Evolutionary conservation across 2,329 filamentous ascomycete species (phyloP).

Genomic region (Venturia carpophila): DNA sequence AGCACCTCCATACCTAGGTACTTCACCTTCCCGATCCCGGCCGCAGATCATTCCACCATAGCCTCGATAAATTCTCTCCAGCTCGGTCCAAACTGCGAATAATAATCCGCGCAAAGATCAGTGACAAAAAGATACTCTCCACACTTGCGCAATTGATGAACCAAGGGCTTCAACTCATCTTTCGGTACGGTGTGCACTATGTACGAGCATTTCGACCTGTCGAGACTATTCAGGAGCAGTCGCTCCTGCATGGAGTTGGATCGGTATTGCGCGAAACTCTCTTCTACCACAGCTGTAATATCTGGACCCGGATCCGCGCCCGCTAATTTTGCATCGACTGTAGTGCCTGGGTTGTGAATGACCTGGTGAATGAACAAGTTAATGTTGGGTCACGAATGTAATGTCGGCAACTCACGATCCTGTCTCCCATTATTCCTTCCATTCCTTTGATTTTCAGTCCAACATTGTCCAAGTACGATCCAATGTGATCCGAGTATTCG

Average conservation of each 20-base stretch:
- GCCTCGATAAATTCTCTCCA: constrained; percentile 10
- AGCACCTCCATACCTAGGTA: constrained; percentile 13
- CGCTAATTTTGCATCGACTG: constrained; percentile 4
- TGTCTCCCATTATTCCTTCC: constrained; percentile 1
- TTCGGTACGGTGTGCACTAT: constrained; percentile 10
- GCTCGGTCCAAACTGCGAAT: constrained; percentile 11
- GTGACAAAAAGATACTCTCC: constrained; percentile 15
- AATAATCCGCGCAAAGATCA: constrained; percentile 13
- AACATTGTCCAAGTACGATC: neutral
- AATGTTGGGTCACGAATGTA: neutral
- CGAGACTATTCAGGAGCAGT: neutral
- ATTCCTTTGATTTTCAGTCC: neutral
- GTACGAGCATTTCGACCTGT: constrained; percentile 8
- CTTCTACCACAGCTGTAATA: constrained; percentile 11
- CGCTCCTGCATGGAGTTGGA: neutral
- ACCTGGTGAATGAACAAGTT: neutral
- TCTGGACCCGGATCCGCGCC: constrained; percentile 1
- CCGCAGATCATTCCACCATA: constrained; percentile 11
- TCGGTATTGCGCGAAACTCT: neutral
- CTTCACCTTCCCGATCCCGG: neutral
- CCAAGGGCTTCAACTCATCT: neutral
- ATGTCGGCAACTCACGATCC: neutral
- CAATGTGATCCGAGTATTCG: neutral
- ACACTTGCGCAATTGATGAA: constrained; percentile 5
- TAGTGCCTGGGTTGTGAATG: constrained; percentile 14